Conservation (phyloP, 1,284 basidiomycete genomes). For the Ceratobasidium sp. region DNA sequence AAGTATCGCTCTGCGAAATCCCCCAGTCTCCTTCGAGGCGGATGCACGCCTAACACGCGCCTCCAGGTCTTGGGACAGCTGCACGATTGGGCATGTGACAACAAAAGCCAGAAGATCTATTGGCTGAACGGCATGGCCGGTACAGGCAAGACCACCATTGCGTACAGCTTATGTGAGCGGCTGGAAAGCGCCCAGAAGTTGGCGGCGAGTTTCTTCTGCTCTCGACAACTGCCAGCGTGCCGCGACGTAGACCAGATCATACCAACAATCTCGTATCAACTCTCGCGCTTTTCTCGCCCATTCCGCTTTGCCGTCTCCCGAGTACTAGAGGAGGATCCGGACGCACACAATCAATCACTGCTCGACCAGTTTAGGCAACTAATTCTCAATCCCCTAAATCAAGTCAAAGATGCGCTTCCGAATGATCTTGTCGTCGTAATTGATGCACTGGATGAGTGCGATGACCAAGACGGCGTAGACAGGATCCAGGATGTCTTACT, state of each 20-base stretch:
- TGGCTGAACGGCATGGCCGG: too few species aligned
- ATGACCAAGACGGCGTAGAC: not conserved
- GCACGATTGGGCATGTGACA: not conserved
- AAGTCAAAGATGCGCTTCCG: not conserved
- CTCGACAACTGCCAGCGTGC: not conserved
- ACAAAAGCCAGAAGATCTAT: not conserved
- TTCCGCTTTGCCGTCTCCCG: not conserved
- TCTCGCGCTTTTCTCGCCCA: not conserved
- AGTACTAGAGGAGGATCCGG: not conserved
- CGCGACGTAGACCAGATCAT: not conserved
- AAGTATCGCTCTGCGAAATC: not conserved
- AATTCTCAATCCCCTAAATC: not conserved
- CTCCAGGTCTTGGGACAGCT: not conserved
- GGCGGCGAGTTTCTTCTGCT: not conserved
- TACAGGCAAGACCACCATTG: too few species aligned
- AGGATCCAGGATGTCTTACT: not conserved
- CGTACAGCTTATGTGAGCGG: not conserved
- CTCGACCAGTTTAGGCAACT: not conserved
- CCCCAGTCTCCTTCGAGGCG: not conserved
- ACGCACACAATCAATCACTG: not conserved
- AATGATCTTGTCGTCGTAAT: not conserved
- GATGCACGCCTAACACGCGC: not conserved
- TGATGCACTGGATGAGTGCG: conserved; percentile 2
- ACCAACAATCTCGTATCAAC: not conserved
- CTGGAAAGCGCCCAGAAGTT: not conserved